These are phyloP conservation scores for Vigna angularis DNA, from an alignment of 306 rosid genomes.

Conservation along the genomic window DNA sequence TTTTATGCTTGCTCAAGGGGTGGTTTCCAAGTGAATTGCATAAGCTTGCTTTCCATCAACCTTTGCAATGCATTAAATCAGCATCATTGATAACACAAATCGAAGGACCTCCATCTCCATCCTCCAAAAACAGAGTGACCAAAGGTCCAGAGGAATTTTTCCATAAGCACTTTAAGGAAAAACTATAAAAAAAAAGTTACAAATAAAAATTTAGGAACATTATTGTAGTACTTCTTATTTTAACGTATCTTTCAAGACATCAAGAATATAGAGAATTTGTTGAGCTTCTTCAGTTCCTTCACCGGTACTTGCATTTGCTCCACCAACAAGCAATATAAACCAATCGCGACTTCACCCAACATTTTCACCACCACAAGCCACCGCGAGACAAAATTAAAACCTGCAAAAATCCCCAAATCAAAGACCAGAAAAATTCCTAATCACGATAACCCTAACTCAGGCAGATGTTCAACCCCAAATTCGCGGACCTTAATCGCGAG, in stretches of 20 bases:
- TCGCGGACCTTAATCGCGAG: too few species aligned
- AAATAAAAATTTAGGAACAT: too few species aligned
- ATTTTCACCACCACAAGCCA: too few species aligned
- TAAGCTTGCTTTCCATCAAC: slow-evolving; percentile 77
- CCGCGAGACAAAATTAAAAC: too few species aligned
- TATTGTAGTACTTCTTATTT: too few species aligned
- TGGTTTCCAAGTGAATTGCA: slow-evolving; percentile 98
- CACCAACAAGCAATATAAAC: slow-evolving; percentile 75
- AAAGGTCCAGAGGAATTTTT: background rate
- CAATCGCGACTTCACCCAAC: background rate
- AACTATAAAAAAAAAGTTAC: too few species aligned
- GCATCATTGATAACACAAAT: slow-evolving; percentile 11
- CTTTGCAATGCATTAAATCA: slow-evolving; percentile 59
- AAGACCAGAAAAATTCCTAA: too few species aligned
- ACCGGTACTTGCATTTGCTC: slow-evolving; percentile 52
- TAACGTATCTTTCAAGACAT: slow-evolving; percentile 68
- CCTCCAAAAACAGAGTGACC: background rate
- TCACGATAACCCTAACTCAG: too few species aligned
- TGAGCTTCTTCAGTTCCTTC: slow-evolving; percentile 77
- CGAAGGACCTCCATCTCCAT: background rate
- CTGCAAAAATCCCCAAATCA: too few species aligned
- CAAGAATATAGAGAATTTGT: slow-evolving; percentile 74
- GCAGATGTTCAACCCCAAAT: too few species aligned
- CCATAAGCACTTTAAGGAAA: too few species aligned
- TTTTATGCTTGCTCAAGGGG: slow-evolving; percentile 80